phyloP scores from a whole-genome alignment of 23 red algal genomes.

The Gracilaria gracilis region DNA sequence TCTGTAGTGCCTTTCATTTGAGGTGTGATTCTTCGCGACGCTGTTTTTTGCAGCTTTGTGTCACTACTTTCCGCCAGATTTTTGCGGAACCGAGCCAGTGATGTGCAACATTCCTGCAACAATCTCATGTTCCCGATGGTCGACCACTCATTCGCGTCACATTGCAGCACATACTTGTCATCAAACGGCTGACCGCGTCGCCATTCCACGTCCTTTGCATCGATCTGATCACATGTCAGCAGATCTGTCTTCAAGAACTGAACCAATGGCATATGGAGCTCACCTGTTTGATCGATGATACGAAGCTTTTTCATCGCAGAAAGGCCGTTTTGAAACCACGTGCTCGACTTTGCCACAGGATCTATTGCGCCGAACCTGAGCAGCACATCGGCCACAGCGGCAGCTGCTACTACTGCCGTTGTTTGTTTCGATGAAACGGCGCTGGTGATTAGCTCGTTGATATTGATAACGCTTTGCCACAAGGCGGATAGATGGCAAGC shows the following conservation, averaged over 20 bases:
- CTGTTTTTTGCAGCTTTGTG: not conserved
- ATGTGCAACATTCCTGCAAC: slow-evolving; percentile 27
- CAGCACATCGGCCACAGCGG: slow-evolving; percentile 45
- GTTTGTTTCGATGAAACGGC: slow-evolving; percentile 22
- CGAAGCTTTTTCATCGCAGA: slow-evolving; percentile 26
- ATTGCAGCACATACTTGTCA: not conserved
- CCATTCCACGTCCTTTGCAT: not conserved
- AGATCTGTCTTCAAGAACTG: slow-evolving; percentile 29
- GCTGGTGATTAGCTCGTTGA: slow-evolving; percentile 22
- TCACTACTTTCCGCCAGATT: slow-evolving; percentile 8
- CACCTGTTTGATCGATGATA: not conserved
- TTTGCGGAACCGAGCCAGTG: slow-evolving; percentile 10
- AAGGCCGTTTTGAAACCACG: slow-evolving; percentile 33
- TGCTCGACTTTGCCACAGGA: slow-evolving; percentile 37
- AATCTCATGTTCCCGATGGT: slow-evolving; percentile 42
- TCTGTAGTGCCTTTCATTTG: not conserved
- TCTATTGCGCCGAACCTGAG: slow-evolving; percentile 44
- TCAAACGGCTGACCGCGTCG: not conserved
- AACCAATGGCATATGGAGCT: slow-evolving; percentile 3
- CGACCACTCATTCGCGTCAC: not conserved
- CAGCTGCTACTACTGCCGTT: slow-evolving; percentile 33
- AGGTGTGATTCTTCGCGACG: slow-evolving; percentile 23
- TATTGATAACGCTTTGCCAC: slow-evolving; percentile 30
- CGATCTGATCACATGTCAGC: slow-evolving; percentile 16
- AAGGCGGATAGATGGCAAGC: slow-evolving; percentile 8